Conservation (phyloP, 345 rosid genomes). For the Isatis tinctoria region DNA sequence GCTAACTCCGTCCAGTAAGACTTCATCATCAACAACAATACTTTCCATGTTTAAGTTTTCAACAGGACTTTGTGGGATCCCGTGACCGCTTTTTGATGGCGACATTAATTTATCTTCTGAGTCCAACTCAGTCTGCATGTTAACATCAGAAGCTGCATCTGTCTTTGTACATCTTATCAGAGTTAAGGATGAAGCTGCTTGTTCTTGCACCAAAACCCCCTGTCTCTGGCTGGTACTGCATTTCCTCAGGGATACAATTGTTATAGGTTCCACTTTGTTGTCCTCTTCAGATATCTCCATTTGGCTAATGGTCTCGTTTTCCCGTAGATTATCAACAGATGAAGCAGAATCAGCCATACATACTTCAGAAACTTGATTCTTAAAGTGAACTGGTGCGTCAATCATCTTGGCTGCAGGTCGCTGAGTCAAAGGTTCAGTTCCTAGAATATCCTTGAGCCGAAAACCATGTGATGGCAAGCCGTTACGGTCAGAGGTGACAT, state of each 20-base stretch:
- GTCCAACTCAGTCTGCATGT: not conserved
- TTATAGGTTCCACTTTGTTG: constrained; percentile 4
- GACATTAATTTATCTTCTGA: constrained; percentile 20
- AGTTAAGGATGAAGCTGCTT: constrained; percentile 6
- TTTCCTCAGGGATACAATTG: constrained; percentile 12
- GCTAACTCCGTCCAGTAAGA: constrained; percentile 17
- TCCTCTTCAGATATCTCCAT: constrained; percentile 23
- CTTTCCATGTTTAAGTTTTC: constrained; percentile 13
- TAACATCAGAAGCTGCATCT: constrained; percentile 19
- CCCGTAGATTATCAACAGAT: constrained; percentile 6
- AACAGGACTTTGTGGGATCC: constrained; percentile 15
- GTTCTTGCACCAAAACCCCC: constrained; percentile 28
- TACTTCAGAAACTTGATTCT: constrained; percentile 26
- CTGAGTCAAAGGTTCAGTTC: constrained; percentile 28
- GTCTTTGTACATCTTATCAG: constrained; percentile 16
- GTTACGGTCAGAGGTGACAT: constrained; percentile 44
- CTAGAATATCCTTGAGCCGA: constrained; percentile 39
- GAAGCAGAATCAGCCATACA: constrained; percentile 20
- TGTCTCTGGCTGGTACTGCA: constrained; percentile 16
- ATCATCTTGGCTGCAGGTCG: constrained; percentile 15
- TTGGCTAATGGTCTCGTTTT: not conserved
- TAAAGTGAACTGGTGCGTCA: constrained; percentile 18
- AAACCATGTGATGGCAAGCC: constrained; percentile 49
- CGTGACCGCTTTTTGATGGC: constrained; percentile 8
- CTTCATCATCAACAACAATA: constrained; percentile 19